Evolutionary conservation across 495 filamentous ascomycete species (phyloP).

Genomic region (Jackrogersella minutella): DNA sequence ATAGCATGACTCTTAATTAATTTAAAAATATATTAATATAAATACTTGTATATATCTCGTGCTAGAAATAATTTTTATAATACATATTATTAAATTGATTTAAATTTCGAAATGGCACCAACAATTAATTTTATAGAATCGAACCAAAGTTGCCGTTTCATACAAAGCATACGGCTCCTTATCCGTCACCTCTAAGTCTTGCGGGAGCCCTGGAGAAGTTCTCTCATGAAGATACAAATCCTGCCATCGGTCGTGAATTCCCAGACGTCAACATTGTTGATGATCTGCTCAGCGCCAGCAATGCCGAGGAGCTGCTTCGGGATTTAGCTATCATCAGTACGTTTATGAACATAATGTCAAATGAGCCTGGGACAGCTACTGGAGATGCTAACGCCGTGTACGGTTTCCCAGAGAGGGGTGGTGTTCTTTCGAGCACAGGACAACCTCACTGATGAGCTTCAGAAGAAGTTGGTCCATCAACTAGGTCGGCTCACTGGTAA

Average conservation of each 20-base stretch:
- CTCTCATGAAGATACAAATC: constrained; percentile 71
- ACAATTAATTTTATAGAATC: neutral
- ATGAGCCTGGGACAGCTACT: neutral
- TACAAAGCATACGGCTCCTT: neutral
- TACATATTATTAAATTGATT: too few species aligned
- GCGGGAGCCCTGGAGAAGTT: constrained; percentile 64
- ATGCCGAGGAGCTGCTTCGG: constrained; percentile 70
- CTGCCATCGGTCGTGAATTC: constrained; percentile 74
- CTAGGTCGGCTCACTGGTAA: constrained; percentile 71
- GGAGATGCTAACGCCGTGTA: neutral
- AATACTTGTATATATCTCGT: too few species aligned
- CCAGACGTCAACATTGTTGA: constrained; percentile 62
- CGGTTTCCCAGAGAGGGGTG: constrained; percentile 80
- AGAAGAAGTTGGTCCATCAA: constrained; percentile 68
- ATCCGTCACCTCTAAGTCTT: constrained; percentile 54
- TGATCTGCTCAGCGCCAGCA: constrained; percentile 68
- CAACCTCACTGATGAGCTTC: constrained; percentile 53
- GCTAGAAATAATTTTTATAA: too few species aligned
- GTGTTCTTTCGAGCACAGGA: constrained; percentile 82
- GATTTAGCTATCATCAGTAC: constrained; percentile 76
- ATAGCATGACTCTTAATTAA: too few species aligned
- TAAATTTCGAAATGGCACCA: constrained; percentile 13
- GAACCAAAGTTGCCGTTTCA: neutral
- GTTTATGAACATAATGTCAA: constrained; percentile 14
- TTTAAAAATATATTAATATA: too few species aligned